Percentiles rank a stretch among this genome's conserved stretches.
These are phyloP conservation scores for Fusarium sp. DNA, from an alignment of 2,329 filamentous ascomycete genomes.

Conservation along the genomic window DNA sequence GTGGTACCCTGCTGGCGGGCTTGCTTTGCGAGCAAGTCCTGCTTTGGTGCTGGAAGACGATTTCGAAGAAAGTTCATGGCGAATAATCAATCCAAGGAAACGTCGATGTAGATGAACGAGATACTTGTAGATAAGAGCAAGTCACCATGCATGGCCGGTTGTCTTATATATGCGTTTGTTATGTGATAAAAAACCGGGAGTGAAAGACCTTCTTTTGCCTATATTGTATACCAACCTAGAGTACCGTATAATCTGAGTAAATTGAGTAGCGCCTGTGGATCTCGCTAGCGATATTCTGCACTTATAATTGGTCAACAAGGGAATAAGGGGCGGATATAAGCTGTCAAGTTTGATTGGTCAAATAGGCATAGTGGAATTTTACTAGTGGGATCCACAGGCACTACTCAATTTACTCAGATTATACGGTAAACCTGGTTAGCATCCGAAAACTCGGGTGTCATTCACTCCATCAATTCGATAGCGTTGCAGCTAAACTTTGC, in stretches of 20 bases:
- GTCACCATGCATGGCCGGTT: neutral
- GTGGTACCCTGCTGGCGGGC: slow-evolving; percentile 33
- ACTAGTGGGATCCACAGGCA: too few species aligned
- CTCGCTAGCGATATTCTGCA: too few species aligned
- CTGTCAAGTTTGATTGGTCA: too few species aligned
- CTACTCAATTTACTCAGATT: too few species aligned
- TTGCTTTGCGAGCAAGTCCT: slow-evolving; percentile 11
- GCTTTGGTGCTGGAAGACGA: slow-evolving; percentile 1
- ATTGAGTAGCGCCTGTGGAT: too few species aligned
- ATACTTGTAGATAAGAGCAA: neutral
- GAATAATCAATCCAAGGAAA: too few species aligned
- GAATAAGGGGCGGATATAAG: too few species aligned
- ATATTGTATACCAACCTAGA: neutral
- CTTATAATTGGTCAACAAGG: too few species aligned
- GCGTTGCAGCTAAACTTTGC: neutral
- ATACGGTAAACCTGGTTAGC: neutral
- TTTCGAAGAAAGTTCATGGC: slow-evolving; percentile 10
- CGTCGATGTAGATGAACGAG: accelerated
- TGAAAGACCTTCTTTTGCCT: neutral
- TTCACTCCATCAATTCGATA: slow-evolving; percentile 11
- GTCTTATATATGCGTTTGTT: slow-evolving; percentile 5
- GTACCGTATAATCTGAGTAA: too few species aligned
- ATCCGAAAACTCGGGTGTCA: neutral
- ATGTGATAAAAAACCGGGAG: neutral
- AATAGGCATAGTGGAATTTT: too few species aligned